Evolutionary conservation across 371 early-diverging fungal species (phyloP), one percentile per base, ranked within the genome.

Genomic region (Smittium mucronatum): DNA sequence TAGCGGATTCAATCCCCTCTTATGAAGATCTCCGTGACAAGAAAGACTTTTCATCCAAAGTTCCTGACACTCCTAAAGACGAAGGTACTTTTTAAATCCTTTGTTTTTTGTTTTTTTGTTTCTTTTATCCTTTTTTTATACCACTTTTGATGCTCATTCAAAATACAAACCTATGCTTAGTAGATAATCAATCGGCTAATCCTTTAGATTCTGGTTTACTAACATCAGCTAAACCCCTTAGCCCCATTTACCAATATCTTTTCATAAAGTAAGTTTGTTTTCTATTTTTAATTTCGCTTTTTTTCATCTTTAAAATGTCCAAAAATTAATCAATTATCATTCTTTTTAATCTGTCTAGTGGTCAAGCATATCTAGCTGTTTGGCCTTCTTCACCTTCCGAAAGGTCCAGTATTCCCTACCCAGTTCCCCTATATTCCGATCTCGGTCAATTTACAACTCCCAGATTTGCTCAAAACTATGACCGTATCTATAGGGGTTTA

Each of bases 321-420:
- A n/a, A n/a, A n/a, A n/a, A n/a, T n/a, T n/a, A n/a, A n/a, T n/a
- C n/a, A n/a, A n/a, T n/a, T n/a, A n/a, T n/a, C n/a, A n/a, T n/a
- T n/a, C n/a, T n/a, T n/a, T n/a, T n/a, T n/a, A n/a, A n/a, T n/a
- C 28, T 36, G 5, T 26, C 2, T 36, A 36, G 36, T 15, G 57
- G 28, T 2, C 36, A 67, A 30, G 36, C 29, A 36, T 67, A 67
- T 57, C 17, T 36, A 35, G 67, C 36, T 5, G 47, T 67, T 36
- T 67, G 67, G 67, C 36, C 34, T 25, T 28, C 2, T 25, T 17
- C 30, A 2, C 67, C 67, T 21, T 47, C 47, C 47, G 21, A 47
- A 47, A 11, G 47, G 47, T 47, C 47, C 47, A 47, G 47, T 47
- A 11, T 21, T 47, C n/a, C n/a, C n/a, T n/a, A n/a, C n/a, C 47